Percentiles rank a stretch among this genome's conserved stretches.
phyloP scores from a whole-genome alignment of 352 stramenopile genomes.

The Phytopythium delawarense region DNA sequence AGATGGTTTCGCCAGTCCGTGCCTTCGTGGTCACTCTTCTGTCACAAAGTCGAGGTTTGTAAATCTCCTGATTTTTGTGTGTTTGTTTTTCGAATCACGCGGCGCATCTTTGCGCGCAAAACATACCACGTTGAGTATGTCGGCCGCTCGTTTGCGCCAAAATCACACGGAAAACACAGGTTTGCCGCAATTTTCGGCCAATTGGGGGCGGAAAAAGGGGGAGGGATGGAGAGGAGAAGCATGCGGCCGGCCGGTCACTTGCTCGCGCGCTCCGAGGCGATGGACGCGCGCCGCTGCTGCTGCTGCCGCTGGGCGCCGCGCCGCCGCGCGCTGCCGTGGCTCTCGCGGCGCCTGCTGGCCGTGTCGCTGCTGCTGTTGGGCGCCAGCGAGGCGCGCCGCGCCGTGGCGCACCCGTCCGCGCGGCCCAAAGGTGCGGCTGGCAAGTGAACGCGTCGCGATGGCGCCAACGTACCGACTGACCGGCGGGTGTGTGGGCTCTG shows the following conservation, averaged over 20 bases:
- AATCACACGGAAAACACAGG: background rate
- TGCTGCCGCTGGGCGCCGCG: slow-evolving; percentile 2
- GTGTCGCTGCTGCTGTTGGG: slow-evolving; percentile 24
- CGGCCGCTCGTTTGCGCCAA: background rate
- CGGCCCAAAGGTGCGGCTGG: slow-evolving; percentile 21
- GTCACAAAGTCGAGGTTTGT: background rate
- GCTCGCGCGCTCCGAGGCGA: background rate
- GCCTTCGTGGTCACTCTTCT: background rate
- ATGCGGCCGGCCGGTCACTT: background rate
- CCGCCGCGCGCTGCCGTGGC: slow-evolving; percentile 3
- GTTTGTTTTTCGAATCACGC: background rate
- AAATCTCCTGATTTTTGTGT: background rate
- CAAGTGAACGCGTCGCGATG: too few relatives aligned
- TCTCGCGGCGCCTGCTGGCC: slow-evolving; percentile 17
- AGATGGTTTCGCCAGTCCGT: too few relatives aligned
- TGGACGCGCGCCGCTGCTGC: slow-evolving; percentile 3
- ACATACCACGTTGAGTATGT: background rate
- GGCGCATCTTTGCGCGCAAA: background rate
- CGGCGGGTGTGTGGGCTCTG: background rate
- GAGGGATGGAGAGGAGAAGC: background rate
- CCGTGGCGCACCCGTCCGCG: slow-evolving; percentile 18
- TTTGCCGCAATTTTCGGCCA: background rate
- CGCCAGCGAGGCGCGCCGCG: slow-evolving; percentile 31
- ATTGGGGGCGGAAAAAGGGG: slow-evolving; percentile 3
- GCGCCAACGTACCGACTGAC: background rate